Base-by-base conservation (phyloP, 148 eudicot genomes). In the Salicornia ramosissima region DNA sequence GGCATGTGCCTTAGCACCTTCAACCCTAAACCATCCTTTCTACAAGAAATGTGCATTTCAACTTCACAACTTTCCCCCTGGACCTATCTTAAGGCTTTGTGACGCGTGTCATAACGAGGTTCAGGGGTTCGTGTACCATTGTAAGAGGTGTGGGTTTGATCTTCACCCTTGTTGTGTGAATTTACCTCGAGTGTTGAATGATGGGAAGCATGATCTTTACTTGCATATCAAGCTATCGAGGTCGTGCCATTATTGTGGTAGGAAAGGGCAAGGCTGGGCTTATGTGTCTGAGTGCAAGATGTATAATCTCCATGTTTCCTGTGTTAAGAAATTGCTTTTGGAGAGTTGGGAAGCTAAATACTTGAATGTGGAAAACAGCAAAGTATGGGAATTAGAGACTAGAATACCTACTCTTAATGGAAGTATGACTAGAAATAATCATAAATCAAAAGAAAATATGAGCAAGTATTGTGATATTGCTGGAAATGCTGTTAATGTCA, bases 41-140 rank as follows among this genome's bases (percentile, higher is more conserved):
- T 80, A 83, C 81, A 78, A 50, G 43, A 83, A 78, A 64, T 83
- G 78, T 49, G 74, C 70, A 14, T 75, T 78, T 71, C 75, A 78
- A 46, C 69, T 81, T 71, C 61, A 54, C 52, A 43, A 70, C 21
- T 24, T 16, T 10, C 80, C 81, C 6, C 81, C 67, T 15, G 74
- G 81, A 51, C 46, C 78, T 2, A 69, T 33, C 43, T 19, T 45
- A 51, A 75, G 82, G 40, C 15, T 73, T 65, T 80, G 79, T 33
- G 42, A 83, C 65, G 81, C 74, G 0, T 80, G 81, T 56, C 68
- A 68, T 52, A 65, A 71, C 6, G 66, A 68, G 34, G 77, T 71
- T n/a, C 49, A 64, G 31, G 86, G 81, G 50, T 80, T 80, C 10
- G 74, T 78, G 45, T 83, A 80, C 78, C 75, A 83, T 74, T 80